Base-by-base conservation (phyloP, 257 asterid genomes). In the Plantago elongata region DNA sequence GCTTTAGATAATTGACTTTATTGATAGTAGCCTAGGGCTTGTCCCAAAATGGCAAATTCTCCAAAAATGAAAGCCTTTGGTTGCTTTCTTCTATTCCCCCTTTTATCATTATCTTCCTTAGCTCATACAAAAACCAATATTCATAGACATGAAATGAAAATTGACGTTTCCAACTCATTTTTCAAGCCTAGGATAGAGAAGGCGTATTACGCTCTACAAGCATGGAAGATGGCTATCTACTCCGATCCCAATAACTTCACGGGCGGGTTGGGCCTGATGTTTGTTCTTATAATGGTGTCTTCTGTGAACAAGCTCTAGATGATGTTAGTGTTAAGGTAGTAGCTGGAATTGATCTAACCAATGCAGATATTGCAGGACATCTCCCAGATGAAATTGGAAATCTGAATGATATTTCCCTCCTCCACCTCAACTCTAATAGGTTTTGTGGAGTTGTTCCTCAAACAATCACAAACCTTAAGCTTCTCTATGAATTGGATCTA, bases 321-420 rank as follows among this genome's bases (percentile, higher is more conserved):
- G 79, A 83, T 22, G 63, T 77, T 7, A 76, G 18, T 0, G 13
- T 64, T 12, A 74, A 65, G 9, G 93, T 84, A n/a, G 98, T 90
- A 7, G 98, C 98, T 13, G 98, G 96, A 0, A 38, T 90, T 9
- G 98, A 90, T 55, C 74, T 90, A 14, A 90, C 85, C 74, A 83
- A 77, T 12, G 91, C 70, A 0, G 98, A 90, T 30, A 84, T 90
- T 15, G 96, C 98, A 0, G 96, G 96, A 0, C 89, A 90, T 46
- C 76, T 90, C 0, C 98, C 97, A 0, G 38, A 49, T 3, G 91
- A 90, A 77, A 66, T 90, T 1, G 95, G 75, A 6, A 29, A 83
- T 18, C 47, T 90, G 29, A 60, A 72, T 0, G 98, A 90, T 16
- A 54, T 82, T 9, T 71, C 83, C 52, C 87, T 90, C 13, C 66